Evolutionary conservation across 805 yeast genomes (phyloP), one percentile per base, ranked within the genome.

Genomic region (Myxozyma sirexii): DNA sequence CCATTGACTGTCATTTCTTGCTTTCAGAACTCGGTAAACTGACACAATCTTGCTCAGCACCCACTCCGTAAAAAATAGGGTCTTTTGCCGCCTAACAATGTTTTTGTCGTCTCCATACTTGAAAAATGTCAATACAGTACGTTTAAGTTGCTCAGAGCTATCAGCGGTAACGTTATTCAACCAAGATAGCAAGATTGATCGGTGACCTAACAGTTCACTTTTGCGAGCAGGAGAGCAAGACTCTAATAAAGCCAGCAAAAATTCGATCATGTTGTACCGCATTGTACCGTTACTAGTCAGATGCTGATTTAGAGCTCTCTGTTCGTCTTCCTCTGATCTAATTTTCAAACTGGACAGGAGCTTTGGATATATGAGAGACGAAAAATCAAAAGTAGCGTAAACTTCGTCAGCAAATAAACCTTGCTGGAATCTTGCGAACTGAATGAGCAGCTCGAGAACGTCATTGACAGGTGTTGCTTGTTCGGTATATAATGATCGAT

Each of bases 11-110:
- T 82, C 2, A 74, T 71, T 58, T 80, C 83, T 75, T 10, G 70
- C 67, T 4, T 72, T 71, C 10, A 76, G 75, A 13, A 84, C 56
- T 50, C 77, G 76, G 51, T 79, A 84, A 2, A 90, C 71, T 2
- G 81, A 77, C 35, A 83, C 81, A 31, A 90, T 65, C 55, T 84
- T 84, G 27, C 79, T 78, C 59, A 90, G 69, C 23, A 86, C 82
- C 78, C 87, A 82, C 69, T 92, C 97, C 67, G 89, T 90, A 68
- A 93, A 80, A 15, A 91, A 80, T 60, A 84, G 83, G 61, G 90
- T 81, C 70, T 91, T 92, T 0, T 90, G 81, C 60, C 85, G 76
- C 68, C 84, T 86, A 65, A 83, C 83, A 70, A 84, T 87, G 12
- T 80, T 74, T 1, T 76, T 68, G 65, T 92, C 97, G 27, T 75